Evolutionary conservation across 2,329 filamentous ascomycete genomes (phyloP), one percentile per base, ranked within the genome.

Genomic region (Fusarium sp.): DNA sequence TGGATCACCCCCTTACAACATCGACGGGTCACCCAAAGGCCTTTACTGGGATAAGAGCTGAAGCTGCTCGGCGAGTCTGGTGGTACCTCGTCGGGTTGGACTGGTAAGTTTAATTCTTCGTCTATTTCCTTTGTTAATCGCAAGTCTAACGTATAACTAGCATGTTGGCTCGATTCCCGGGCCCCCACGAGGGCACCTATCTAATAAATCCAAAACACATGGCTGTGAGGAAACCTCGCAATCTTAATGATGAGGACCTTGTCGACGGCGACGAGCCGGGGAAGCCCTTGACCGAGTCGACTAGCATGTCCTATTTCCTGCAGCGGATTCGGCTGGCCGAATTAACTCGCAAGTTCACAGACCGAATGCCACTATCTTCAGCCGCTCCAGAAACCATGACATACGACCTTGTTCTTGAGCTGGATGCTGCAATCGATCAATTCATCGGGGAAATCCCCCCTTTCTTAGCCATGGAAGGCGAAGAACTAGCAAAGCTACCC

Each of bases 41-140:
- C 20, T 65, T 69, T 22, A 69, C 70, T 4, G 79, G 78, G 22
- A 16, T 81, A 1, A 77, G 78, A 36, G 76, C 72, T 6, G 85
- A 86, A 63, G 79, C 84, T 40, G 84, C 82, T 45, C 78, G 85
- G 20, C 79, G 85, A 54, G 71, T 85, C 5, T 86, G 85, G 85
- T 86, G 85, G 85, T 84, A 85, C 69, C 76, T 86, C 7, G 80
- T 80, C 11, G 77, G 81, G 1, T 83, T 81, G 6, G 84, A 86
- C 68, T 85, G 83, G 85, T 84, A 68, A 73, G 78, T 54, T 9
- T 6, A 16, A 20, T 14, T 7, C 52, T 9, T 9, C n/a, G 13
- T n/a, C 18, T n/a, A 2, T 14, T 4, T 16, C 9, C 10, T 16
- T 31, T 6, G 33, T 54, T 18, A 16, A 31, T 20, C 6, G 5